Conservation (phyloP, 2,329 filamentous ascomycete species). For the Cordyceps cateniannulata region DNA sequence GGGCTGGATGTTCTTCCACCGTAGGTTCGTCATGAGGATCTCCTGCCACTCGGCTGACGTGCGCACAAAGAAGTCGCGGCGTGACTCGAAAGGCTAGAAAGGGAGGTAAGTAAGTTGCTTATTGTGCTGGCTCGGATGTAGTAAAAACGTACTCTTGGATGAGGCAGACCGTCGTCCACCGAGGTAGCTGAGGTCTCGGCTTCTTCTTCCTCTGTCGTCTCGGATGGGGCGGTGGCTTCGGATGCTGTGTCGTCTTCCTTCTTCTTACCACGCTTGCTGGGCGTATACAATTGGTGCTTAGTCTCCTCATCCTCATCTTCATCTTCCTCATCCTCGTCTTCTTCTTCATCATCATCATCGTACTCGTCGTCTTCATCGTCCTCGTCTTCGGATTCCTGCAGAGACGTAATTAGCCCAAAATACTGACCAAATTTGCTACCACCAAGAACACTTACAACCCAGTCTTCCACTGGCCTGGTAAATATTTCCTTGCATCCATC, state of each 20-base stretch:
- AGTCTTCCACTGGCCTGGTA: slow-evolving; percentile 75
- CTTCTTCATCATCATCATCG: slow-evolving; percentile 47
- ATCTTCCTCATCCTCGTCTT: slow-evolving; percentile 42
- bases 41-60: slow-evolving; percentile 90
- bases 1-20: slow-evolving; percentile 58
- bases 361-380: slow-evolving; percentile 54
- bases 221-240: slow-evolving; percentile 21
- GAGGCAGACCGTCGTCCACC: slow-evolving; percentile 69
- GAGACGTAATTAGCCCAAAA: slow-evolving; percentile 25
- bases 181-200: slow-evolving; percentile 43
- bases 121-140: too few species aligned
- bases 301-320: slow-evolving; percentile 41
- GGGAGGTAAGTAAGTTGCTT: not conserved
- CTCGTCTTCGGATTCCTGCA: slow-evolving; percentile 51
- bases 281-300: slow-evolving; percentile 39
- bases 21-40: slow-evolving; percentile 67
- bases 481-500: slow-evolving; percentile 93
- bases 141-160: slow-evolving; percentile 46
- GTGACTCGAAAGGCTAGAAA: slow-evolving; percentile 73
- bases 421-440: slow-evolving; percentile 18
- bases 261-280: slow-evolving; percentile 53
- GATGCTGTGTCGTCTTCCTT: slow-evolving; percentile 37
- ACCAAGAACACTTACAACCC: slow-evolving; percentile 50
- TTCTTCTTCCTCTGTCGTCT: slow-evolving; percentile 36
- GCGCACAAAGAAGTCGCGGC: slow-evolving; percentile 86